A percentile compares a stretch with the other conserved stretches of the same genome.
phyloP scores from a whole-genome alignment of 2,329 filamentous ascomycete genomes.

The Claviceps sp. region DNA sequence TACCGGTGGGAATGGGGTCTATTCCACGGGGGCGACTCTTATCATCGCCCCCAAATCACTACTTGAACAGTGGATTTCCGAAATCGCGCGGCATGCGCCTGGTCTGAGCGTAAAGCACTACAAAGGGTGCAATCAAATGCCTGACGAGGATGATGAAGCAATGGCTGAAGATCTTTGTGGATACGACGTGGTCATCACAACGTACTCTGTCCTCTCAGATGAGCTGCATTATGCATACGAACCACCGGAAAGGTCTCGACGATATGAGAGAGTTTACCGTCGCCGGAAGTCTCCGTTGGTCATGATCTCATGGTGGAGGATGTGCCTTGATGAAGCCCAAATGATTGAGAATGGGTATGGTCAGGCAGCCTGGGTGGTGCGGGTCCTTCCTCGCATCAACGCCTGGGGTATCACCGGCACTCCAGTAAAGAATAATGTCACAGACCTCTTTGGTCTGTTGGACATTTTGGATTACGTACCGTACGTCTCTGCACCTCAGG shows the following conservation, averaged over 20 bases:
- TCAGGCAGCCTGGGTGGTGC: conserved; percentile 68
- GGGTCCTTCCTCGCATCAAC: conserved; percentile 67
- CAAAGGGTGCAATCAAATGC: conserved; percentile 30
- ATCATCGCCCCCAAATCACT: conserved; percentile 47
- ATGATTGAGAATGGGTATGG: conserved; percentile 87
- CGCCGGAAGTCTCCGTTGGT: conserved; percentile 63
- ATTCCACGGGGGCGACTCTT: conserved; percentile 40
- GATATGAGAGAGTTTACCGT: conserved; percentile 53
- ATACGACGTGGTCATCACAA: conserved; percentile 50
- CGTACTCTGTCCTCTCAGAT: conserved; percentile 56
- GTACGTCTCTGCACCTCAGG: conserved; percentile 47
- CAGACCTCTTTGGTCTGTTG: conserved; percentile 67
- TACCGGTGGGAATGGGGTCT: conserved; percentile 29
- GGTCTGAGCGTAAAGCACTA: conserved; percentile 42
- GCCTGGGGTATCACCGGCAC: conserved; percentile 87
- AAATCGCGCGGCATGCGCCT: conserved; percentile 46
- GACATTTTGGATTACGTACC: conserved; percentile 71
- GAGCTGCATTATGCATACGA: conserved; percentile 68
- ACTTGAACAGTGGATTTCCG: conserved; percentile 46
- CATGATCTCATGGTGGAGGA: conserved; percentile 76
- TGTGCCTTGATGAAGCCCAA: conserved; percentile 68
- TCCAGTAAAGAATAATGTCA: conserved; percentile 65
- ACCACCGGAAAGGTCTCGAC: conserved; percentile 53
- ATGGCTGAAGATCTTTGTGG: conserved; percentile 30
- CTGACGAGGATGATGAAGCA: conserved; percentile 22